Base-by-base conservation (phyloP, 371 early-diverging fungal genomes). In the Mucor saturninus region DNA sequence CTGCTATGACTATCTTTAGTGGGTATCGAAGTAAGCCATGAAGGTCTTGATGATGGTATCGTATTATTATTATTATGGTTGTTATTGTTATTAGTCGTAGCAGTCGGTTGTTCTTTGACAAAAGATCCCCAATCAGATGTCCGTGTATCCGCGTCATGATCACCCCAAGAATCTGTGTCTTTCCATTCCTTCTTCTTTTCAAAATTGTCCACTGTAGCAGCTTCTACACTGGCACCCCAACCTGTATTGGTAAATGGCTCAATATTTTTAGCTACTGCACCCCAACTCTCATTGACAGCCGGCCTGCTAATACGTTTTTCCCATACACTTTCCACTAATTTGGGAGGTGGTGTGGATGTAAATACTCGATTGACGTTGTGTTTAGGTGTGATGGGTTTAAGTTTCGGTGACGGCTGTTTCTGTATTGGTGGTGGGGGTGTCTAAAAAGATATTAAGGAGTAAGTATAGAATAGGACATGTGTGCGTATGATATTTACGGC, bases 11-110 rank as follows among this genome's bases (percentile, higher is more conserved):
- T 46, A 26, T 54, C 40, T 42, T 39, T 9, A 4, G 26, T 26
- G 50, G 56, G 56, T 50, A 56, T 46, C 26, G 54, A 28, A 29
- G 54, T 61, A 32, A 62, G 55, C 62, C 62, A 62, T n/a, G 62
- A 62, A n/a, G 62, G 62, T 55, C 38, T 46, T 4, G 55, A 55
- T 37, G 55, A 48, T 43, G 61, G 61, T 61, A 61, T 61, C 54
- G 42, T 54, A 14, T 54, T 54, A 38, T 37, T 5, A 54, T 43
- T 43, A 50, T 28, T 35, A 1, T 11, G 15, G 37, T 21, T 48
- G 15, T 38, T 59, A 49, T 35, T 38, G 1, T 31, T 48, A 28
- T 43, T 58, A 35, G 32, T 48, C n/a, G n/a, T n/a, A n/a, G n/a
- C n/a, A n/a, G n/a, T n/a, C n/a, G n/a, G 37, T 11, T 10, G 37